These are phyloP conservation scores for Penicillium sp. DNA, from an alignment of 2,329 filamentous ascomycete species.

Conservation along the genomic window DNA sequence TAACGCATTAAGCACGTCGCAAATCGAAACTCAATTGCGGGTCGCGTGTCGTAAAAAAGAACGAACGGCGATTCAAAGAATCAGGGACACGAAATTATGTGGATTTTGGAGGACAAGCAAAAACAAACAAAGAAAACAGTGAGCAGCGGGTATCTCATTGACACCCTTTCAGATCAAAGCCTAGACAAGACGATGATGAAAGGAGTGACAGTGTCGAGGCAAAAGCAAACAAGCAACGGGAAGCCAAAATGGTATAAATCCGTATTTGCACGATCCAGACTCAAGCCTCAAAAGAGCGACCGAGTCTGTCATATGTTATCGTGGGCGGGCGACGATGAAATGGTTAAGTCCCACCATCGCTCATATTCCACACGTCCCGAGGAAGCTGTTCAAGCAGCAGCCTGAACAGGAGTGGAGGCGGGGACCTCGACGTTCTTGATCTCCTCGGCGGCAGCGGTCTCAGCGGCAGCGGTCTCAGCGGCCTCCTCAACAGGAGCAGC, in stretches of 20 bases:
- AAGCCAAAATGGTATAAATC: conserved; percentile 20
- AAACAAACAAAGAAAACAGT: conserved; percentile 15
- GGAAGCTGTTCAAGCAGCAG: conserved; percentile 42
- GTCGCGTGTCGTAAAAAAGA: conserved; percentile 37
- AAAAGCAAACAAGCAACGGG: conserved; percentile 18
- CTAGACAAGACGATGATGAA: conserved; percentile 7
- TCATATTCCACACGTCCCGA: conserved; percentile 40
- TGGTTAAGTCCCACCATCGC: conserved; percentile 43
- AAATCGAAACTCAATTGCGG: conserved; percentile 28
- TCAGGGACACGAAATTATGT: conserved; percentile 16
- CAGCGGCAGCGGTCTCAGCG: conserved; percentile 25
- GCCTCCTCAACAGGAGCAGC: conserved; percentile 22
- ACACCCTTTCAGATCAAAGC: conserved; percentile 17
- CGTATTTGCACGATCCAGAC: conserved; percentile 20
- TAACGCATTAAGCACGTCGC: conserved; percentile 35
- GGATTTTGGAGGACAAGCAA: conserved; percentile 13
- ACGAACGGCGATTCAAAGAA: conserved; percentile 25
- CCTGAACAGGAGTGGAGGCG: conserved; percentile 40
- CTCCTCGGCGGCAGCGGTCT: conserved; percentile 30
- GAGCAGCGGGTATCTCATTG: conserved; percentile 35
- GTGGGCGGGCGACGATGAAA: conserved; percentile 26
- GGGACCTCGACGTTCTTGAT: conserved; percentile 36
- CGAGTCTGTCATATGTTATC: conserved; percentile 21
- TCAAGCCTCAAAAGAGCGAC: conserved; percentile 8
- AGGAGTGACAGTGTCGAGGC: conserved; percentile 31